These are phyloP conservation scores for Microbotryomycetes sp. DNA, from an alignment of 1,284 basidiomycete species.

Conservation along the genomic window DNA sequence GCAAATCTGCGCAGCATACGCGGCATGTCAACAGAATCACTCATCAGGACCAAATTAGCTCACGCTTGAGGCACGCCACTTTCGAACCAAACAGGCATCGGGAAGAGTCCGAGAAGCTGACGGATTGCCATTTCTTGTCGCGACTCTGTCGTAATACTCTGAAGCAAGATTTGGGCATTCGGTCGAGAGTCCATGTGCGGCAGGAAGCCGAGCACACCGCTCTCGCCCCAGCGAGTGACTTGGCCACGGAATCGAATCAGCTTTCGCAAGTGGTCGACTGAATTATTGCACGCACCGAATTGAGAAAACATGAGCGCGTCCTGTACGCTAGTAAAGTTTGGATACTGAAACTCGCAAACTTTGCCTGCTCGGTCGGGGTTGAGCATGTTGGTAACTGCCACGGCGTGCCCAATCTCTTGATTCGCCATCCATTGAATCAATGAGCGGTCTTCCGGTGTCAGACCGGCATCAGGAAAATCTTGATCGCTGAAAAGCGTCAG, in stretches of 20 bases:
- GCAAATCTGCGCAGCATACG: constrained; percentile 33
- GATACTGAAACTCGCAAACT: constrained; percentile 25
- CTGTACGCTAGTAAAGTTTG: not conserved
- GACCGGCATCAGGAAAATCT: constrained; percentile 42
- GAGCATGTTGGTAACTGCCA: constrained; percentile 49
- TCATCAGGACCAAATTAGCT: constrained; percentile 26
- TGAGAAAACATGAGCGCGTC: not conserved
- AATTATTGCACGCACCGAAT: not conserved
- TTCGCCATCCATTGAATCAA: constrained; percentile 51
- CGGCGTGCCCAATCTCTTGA: constrained; percentile 54
- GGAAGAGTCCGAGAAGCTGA: constrained; percentile 57
- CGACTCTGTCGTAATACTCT: constrained; percentile 58
- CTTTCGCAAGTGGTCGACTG: not conserved
- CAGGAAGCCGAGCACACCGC: constrained; percentile 56
- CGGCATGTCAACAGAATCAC: not conserved
- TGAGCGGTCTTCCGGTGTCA: constrained; percentile 51
- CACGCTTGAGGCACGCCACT: constrained; percentile 54
- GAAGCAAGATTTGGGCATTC: constrained; percentile 51
- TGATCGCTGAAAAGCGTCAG: constrained; percentile 47
- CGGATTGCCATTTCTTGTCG: constrained; percentile 62
- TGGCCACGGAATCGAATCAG: too few relatives aligned
- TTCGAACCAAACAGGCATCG: constrained; percentile 49
- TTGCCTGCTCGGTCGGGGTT: constrained; percentile 36
- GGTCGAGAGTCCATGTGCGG: constrained; percentile 56
- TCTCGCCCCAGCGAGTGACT: constrained; percentile 54